Evolutionary conservation across 139 green algal genomes (phyloP), one percentile per base, ranked within the genome.

Genomic region (Trebouxia sp.): DNA sequence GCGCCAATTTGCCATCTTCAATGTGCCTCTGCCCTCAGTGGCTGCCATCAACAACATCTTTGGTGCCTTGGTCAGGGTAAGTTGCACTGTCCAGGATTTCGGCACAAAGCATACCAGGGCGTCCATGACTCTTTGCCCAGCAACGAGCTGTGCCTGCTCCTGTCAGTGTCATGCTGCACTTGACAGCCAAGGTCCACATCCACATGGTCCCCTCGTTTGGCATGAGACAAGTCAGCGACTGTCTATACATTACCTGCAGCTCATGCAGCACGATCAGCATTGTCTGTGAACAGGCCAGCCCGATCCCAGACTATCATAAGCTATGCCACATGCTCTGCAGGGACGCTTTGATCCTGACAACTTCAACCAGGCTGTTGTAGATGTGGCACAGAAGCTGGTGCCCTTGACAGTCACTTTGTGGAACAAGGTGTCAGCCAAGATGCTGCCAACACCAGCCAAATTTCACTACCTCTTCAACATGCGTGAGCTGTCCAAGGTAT

Each of bases 401-500:
- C 89, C 92, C 1, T 88, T 93, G 58, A 97, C 94, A 12, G 88
- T 97, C 42, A 85, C 79, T 8, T 88, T 98, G 55, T 98, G 93
- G 94, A 93, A 92, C 78, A 90, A 90, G 53, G 87, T 92, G 42
- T 84, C 92, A 82, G 82, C 81, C 58, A 94, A 93, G 82, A 95
- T 98, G 92, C 88, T 98, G 81, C 95, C 95, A 51, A 98, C 95
- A 42, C 95, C 95, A 11, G 92, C 93, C 82, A 97, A 97, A 87
- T 97, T 98, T 86, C 95, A 98, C 89, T 98, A 98, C 88, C 84
- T 94, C 5, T 98, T 98, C 92, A 98, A 96, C 88, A 94, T 98
- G 91, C 90, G 93, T 24, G 95, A 98, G 88, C 88, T 98, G 45
- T 96, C 91, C 55, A 96, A 95, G 86, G 94, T 97, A 8, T 94